Conservation (phyloP, 2,329 filamentous ascomycete genomes). For the Venturia effusa region DNA sequence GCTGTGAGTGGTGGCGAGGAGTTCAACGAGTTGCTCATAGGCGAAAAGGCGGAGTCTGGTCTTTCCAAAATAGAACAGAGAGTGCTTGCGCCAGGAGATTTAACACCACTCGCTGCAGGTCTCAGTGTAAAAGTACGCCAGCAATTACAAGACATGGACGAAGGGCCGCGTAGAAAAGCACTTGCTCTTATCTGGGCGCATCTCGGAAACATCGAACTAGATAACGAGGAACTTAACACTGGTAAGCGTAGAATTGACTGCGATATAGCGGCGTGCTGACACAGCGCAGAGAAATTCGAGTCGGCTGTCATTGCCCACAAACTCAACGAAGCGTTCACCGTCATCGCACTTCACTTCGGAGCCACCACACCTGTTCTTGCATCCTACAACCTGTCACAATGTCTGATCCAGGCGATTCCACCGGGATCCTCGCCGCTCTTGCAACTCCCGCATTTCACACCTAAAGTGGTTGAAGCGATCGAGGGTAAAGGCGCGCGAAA, state of each 20-base stretch:
- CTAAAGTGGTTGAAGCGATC: slow-evolving; percentile 49
- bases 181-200: slow-evolving; percentile 92
- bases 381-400: slow-evolving; percentile 73
- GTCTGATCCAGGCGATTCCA: slow-evolving; percentile 78
- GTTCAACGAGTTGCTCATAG: slow-evolving; percentile 65
- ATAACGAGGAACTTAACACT: slow-evolving; percentile 64
- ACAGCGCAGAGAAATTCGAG: slow-evolving; percentile 65
- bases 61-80: slow-evolving; percentile 75
- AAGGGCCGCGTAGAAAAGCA: slow-evolving; percentile 70
- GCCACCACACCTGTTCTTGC: slow-evolving; percentile 72
- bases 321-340: slow-evolving; percentile 75
- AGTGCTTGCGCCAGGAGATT: slow-evolving; percentile 53
- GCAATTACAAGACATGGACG: slow-evolving; percentile 70
- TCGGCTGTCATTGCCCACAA: slow-evolving; percentile 76
- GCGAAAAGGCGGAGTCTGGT: slow-evolving; percentile 68
- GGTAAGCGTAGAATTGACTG: slow-evolving; percentile 23
- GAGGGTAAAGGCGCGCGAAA: slow-evolving; percentile 53
- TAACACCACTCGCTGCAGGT: slow-evolving; percentile 42
- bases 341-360: slow-evolving; percentile 80
- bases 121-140: slow-evolving; percentile 64
- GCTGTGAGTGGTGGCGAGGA: slow-evolving; percentile 81
- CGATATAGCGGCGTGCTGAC: slow-evolving; percentile 14
- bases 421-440: slow-evolving; percentile 78
- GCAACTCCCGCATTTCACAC: slow-evolving; percentile 80
- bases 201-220: slow-evolving; percentile 75